Percentiles rank a stretch among this genome's conserved stretches.
These are phyloP conservation scores for Candida parachauliodes DNA, from an alignment of 805 yeast species.

Conservation along the genomic window DNA sequence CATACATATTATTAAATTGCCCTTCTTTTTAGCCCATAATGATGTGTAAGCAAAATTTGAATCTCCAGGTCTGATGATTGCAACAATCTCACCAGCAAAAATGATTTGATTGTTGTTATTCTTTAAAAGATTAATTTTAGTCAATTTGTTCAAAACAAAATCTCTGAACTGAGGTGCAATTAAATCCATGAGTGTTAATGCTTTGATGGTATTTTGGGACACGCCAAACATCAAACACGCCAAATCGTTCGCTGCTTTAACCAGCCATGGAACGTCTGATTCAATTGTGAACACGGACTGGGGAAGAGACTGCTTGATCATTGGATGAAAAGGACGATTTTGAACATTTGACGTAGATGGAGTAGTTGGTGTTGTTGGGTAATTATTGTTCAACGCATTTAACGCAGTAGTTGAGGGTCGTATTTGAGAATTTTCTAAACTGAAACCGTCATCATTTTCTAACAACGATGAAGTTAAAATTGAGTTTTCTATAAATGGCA, in stretches of 20 bases:
- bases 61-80: slow-evolving; percentile 64
- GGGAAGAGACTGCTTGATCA: slow-evolving; percentile 67
- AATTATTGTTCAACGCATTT: slow-evolving; percentile 18
- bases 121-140: slow-evolving; percentile 19
- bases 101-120: slow-evolving; percentile 41
- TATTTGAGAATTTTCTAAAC: slow-evolving; percentile 10
- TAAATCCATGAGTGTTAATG: slow-evolving; percentile 68
- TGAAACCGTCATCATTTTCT: slow-evolving; percentile 9
- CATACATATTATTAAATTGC: slow-evolving; percentile 71
- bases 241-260: slow-evolving; percentile 83
- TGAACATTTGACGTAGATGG: slow-evolving; percentile 10
- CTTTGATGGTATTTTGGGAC: slow-evolving; percentile 56
- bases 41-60: slow-evolving; percentile 77
- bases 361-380: slow-evolving; percentile 7
- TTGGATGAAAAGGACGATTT: slow-evolving; percentile 55
- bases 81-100: slow-evolving; percentile 82
- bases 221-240: slow-evolving; percentile 87
- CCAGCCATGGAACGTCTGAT: slow-evolving; percentile 68
- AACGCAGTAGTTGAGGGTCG: slow-evolving; percentile 33
- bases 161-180: slow-evolving; percentile 73
- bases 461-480: slow-evolving; percentile 23
- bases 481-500: slow-evolving; percentile 54
- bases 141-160: slow-evolving; percentile 59
- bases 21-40: slow-evolving; percentile 81
- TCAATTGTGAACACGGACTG: slow-evolving; percentile 86